These are phyloP conservation scores for Ophiostoma pallidulum DNA, from an alignment of 2,329 filamentous ascomycete genomes.

Conservation along the genomic window DNA sequence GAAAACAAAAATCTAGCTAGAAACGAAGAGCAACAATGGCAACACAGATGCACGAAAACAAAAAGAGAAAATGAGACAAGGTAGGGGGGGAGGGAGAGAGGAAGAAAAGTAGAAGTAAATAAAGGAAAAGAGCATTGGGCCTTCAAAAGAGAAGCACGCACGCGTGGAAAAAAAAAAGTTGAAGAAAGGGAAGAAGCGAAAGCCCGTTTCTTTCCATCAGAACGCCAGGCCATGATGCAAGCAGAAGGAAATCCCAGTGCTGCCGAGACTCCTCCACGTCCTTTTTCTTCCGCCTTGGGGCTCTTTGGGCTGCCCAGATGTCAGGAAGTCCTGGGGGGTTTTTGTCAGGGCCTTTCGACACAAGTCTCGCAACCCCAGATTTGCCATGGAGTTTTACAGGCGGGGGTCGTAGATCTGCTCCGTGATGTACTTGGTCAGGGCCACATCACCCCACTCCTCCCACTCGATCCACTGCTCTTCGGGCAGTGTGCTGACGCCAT, in stretches of 20 bases:
- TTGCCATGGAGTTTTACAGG: constrained; percentile 3
- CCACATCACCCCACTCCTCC: constrained; percentile 61
- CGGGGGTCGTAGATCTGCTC: constrained; percentile 51
- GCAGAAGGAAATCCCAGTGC: too few relatives aligned
- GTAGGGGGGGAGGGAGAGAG: neutral
- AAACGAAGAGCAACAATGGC: neutral
- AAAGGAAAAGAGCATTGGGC: too few relatives aligned
- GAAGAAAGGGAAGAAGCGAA: neutral
- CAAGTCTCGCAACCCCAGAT: too few relatives aligned
- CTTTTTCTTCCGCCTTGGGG: too few relatives aligned
- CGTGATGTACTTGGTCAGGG: constrained; percentile 51
- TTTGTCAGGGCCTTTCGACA: too few relatives aligned
- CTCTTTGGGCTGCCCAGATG: too few relatives aligned
- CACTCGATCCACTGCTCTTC: constrained; percentile 64
- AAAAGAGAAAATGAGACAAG: neutral
- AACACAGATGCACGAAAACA: neutral
- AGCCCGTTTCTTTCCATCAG: neutral
- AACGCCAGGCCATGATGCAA: neutral
- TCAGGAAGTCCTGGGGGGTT: too few relatives aligned
- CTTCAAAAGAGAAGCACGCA: neutral
- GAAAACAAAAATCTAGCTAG: neutral
- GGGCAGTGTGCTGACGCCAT: constrained; percentile 61
- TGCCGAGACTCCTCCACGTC: too few relatives aligned
- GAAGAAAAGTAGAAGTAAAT: neutral
- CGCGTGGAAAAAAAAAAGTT: neutral